Conservation (phyloP, 1,139 yeast genomes). For the Protomyces inundatus region DNA sequence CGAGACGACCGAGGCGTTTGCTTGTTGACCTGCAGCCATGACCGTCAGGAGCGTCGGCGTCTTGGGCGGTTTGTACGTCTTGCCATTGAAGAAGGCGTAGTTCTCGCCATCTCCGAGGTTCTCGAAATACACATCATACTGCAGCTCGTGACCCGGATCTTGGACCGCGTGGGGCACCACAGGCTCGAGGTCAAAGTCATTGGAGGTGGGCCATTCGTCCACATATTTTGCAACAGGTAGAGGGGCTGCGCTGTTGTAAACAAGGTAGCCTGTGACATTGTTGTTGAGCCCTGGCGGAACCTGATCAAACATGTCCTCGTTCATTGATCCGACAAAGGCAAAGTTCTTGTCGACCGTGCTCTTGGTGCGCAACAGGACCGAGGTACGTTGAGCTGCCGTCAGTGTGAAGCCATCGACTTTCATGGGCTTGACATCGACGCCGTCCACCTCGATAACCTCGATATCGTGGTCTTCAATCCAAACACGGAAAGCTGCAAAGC, state of each 20-base stretch:
- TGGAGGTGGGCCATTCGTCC: constrained; percentile 41
- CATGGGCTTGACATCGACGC: constrained; percentile 25
- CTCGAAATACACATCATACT: constrained; percentile 67
- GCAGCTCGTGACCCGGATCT: constrained; percentile 61
- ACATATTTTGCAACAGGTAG: constrained; percentile 47
- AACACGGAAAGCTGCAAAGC: constrained; percentile 79
- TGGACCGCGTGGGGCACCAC: constrained; percentile 47
- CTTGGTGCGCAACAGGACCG: constrained; percentile 68
- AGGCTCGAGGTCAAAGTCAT: constrained; percentile 46
- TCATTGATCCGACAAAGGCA: constrained; percentile 73
- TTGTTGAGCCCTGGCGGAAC: constrained; percentile 58
- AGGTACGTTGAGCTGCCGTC: constrained; percentile 73
- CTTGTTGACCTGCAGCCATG: constrained; percentile 58
- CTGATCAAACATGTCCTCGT: constrained; percentile 70
- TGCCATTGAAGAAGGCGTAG: constrained; percentile 84
- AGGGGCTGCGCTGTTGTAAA: constrained; percentile 49
- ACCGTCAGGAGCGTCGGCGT: constrained; percentile 78
- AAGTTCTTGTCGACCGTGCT: constrained; percentile 54
- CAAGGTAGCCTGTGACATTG: constrained; percentile 67
- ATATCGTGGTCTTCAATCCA: constrained; percentile 80
- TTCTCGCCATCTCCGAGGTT: constrained; percentile 75
- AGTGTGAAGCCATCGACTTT: constrained; percentile 36
- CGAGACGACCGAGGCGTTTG: constrained; percentile 39
- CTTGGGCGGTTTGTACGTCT: constrained; percentile 69
- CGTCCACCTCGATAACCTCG: constrained; percentile 58